phyloP scores from a whole-genome alignment of 1,284 basidiomycete genomes.

The Austroboletus niveus region DNA sequence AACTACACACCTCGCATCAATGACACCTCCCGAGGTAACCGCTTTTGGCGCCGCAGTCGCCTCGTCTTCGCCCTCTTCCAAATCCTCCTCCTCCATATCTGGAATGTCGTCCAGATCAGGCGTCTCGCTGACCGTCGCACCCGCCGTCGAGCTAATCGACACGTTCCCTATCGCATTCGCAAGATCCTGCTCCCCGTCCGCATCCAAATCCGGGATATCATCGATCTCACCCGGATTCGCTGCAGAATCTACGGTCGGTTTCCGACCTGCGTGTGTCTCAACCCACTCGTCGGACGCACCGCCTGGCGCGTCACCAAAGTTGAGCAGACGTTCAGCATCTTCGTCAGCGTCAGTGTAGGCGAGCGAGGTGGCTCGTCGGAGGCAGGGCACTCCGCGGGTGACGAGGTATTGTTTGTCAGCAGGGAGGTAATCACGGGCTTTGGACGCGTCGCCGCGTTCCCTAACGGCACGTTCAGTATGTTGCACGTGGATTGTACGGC shows the following conservation, averaged over 20 bases:
- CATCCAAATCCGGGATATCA: slow-evolving; percentile 81
- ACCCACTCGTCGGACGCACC: slow-evolving; percentile 82
- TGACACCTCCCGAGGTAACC: slow-evolving; percentile 33
- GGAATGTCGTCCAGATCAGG: slow-evolving; percentile 91
- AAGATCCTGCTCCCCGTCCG: slow-evolving; percentile 52
- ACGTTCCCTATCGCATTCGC: slow-evolving; percentile 39
- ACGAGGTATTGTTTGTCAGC: slow-evolving; percentile 95
- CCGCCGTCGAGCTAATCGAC: slow-evolving; percentile 42
- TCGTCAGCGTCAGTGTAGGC: slow-evolving; percentile 95
- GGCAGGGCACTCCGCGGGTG: slow-evolving; percentile 89
- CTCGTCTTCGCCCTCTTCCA: slow-evolving; percentile 81
- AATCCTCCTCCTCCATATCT: slow-evolving; percentile 85
- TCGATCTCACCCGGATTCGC: slow-evolving; percentile 63
- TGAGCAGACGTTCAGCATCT: slow-evolving; percentile 87
- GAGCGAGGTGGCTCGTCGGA: slow-evolving; percentile 86
- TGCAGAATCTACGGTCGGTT: slow-evolving; percentile 47
- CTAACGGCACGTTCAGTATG: slow-evolving; percentile 39
- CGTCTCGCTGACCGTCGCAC: slow-evolving; percentile 46
- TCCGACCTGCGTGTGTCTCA: slow-evolving; percentile 79
- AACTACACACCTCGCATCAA: slow-evolving; percentile 40
- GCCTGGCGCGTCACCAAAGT: slow-evolving; percentile 62
- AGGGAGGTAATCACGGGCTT: slow-evolving; percentile 89
- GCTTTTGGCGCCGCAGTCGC: slow-evolving; percentile 67
- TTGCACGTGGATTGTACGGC: not conserved
- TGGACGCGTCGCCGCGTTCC: slow-evolving; percentile 86